Base-by-base conservation (phyloP, 805 yeast genomes). In the Nakazawaea ambrosiae region DNA sequence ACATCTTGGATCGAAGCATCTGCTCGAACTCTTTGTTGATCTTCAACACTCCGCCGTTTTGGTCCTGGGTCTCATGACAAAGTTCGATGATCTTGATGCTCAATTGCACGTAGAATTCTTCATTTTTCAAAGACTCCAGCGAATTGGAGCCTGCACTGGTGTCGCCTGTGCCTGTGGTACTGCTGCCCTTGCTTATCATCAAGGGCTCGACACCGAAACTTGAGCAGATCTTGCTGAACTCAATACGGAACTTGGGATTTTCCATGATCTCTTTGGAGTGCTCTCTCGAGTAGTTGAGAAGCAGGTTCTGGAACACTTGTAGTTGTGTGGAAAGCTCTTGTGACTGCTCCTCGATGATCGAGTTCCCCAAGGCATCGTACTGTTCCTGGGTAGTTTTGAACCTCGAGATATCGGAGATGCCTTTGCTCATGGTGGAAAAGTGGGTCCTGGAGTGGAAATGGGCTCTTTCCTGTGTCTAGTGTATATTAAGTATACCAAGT, bases 121-220 rank as follows among this genome's bases (percentile, higher is more conserved):
- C 65, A 8, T 54, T 52, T 27, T 58, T 63, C 12, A 49, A 52
- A 16, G 62, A 58, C n/a, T n/a, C n/a, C 23, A 52, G 50, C 12
- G 51, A 45, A 34, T 50, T 55, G 11, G 69, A 51, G 53, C 61
- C 55, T 12, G 54, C 55, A n/a, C 50, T 47, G 28, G 47, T 42
- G 14, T 45, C 50, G 25, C 50, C 45, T 3, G 51, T 45, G 15
- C 55, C 44, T 2, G n/a, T 33, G 10, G n/a, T 56, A 50, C 19
- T 46, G 37, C 3, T 9, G 12, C 20, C 17, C 16, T 25, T 20
- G 16, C 66, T 64, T 20, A 89, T 55, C n/a, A n/a, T n/a, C n/a
- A n/a, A n/a, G 1, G 96, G 92, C 54, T 89, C 96, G 15, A 88
- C 79, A 1, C 96, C 96, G 20, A 88, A 78, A 47, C 79, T 73